Evolutionary conservation across 2,329 filamentous ascomycete genomes (phyloP).

Genomic region (Cercospora sojina): DNA sequence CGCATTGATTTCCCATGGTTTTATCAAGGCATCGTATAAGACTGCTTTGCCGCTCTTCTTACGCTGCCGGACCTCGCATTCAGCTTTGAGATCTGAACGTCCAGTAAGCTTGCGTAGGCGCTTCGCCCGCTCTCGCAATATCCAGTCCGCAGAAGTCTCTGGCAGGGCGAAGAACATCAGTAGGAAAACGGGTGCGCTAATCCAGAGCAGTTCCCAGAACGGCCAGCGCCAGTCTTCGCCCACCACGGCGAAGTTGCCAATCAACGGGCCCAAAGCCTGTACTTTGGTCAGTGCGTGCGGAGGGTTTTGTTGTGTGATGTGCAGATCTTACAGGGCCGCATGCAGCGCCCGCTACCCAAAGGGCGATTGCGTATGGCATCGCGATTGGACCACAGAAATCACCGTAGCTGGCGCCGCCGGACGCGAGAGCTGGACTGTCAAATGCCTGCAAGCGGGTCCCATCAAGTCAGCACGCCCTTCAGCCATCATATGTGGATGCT

Average conservation of each 20-base stretch:
- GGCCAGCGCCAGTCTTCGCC: conserved; percentile 12
- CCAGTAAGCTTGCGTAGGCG: conserved; percentile 42
- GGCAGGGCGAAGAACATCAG: conserved; percentile 58
- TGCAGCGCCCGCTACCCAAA: conserved; percentile 47
- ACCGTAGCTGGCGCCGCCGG: conserved; percentile 56
- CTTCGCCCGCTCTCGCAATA: conserved; percentile 41
- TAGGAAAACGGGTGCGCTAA: conserved; percentile 54
- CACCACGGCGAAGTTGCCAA: conserved; percentile 6
- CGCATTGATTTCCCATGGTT: conserved; percentile 55
- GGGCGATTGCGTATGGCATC: conserved; percentile 45
- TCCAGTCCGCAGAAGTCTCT: conserved; percentile 53
- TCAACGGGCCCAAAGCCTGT: conserved; percentile 54
- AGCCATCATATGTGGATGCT: not conserved
- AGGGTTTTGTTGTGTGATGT: not conserved
- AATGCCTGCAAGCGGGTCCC: conserved; percentile 41
- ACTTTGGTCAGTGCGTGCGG: not conserved
- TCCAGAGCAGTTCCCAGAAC: conserved; percentile 25
- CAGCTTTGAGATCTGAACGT: conserved; percentile 23
- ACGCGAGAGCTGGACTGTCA: conserved; percentile 64
- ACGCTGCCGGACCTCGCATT: not conserved
- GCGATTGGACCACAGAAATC: conserved; percentile 49
- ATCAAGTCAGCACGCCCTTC: not conserved
- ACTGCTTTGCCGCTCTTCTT: conserved; percentile 1
- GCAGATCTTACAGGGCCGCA: conserved; percentile 38
- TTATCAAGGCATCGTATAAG: conserved; percentile 55